These are phyloP conservation scores for Mycena latifolia DNA, from an alignment of 768 basidiomycete genomes.

Conservation along the genomic window DNA sequence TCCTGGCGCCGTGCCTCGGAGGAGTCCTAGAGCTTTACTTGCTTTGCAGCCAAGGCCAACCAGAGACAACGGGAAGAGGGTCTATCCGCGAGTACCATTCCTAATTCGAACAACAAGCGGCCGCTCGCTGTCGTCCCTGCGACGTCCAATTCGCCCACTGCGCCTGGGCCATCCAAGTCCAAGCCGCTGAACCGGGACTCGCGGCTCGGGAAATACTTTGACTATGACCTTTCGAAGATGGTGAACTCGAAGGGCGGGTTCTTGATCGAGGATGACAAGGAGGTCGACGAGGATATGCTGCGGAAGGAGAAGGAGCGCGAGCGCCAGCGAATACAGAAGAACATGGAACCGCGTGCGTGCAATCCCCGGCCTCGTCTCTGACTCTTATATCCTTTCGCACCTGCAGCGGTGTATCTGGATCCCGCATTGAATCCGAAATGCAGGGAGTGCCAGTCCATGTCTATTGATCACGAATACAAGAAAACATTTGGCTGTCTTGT, in stretches of 20 bases:
- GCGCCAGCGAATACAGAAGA: conserved; percentile 80
- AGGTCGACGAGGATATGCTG: conserved; percentile 79
- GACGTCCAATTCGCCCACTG: conserved; percentile 72
- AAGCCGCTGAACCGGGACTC: conserved; percentile 78
- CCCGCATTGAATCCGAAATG: conserved; percentile 85
- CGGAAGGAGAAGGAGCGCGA: conserved; percentile 88
- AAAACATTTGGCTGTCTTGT: conserved; percentile 89
- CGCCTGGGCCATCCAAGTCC: conserved; percentile 59
- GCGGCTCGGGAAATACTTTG: conserved; percentile 92
- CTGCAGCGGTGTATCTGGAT: conserved; percentile 83
- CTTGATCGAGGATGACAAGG: conserved; percentile 89
- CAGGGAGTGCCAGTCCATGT: conserved; percentile 85
- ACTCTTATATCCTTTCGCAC: not conserved
- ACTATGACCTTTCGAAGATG: conserved; percentile 97
- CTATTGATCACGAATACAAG: conserved; percentile 86
- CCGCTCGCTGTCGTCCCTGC: conserved; percentile 70
- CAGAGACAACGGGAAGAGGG: conserved; percentile 76
- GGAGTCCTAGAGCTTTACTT: not conserved
- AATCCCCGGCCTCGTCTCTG: not conserved
- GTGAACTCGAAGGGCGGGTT: conserved; percentile 98
- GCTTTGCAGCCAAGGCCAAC: conserved; percentile 73
- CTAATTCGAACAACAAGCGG: conserved; percentile 83
- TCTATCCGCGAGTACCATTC: conserved; percentile 55
- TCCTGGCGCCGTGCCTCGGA: not conserved
- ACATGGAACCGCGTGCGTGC: conserved; percentile 74